Evolutionary conservation across 768 basidiomycete genomes (phyloP).

Genomic region (Ramaria sp.): DNA sequence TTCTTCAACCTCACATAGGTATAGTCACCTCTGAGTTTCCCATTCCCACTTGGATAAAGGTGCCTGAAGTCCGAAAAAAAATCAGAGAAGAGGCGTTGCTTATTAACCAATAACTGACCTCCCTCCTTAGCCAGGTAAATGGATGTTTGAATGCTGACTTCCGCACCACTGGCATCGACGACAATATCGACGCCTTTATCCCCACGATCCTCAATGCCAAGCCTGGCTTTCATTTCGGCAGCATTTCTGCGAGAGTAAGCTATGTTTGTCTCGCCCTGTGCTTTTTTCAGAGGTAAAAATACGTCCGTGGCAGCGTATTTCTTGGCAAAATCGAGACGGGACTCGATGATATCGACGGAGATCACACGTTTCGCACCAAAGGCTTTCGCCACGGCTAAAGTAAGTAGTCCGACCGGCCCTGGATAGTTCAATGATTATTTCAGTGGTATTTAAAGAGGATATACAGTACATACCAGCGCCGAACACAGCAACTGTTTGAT

Average conservation of each 20-base stretch:
- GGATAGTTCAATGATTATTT: slow-evolving; percentile 15
- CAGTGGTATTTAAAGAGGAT: not conserved
- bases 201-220: slow-evolving; percentile 66
- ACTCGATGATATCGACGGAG: slow-evolving; percentile 68
- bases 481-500: slow-evolving; percentile 72
- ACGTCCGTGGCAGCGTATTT: slow-evolving; percentile 72
- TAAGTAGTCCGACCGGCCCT: slow-evolving; percentile 76
- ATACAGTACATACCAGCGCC: slow-evolving; percentile 36
- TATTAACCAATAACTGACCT: slow-evolving; percentile 24
- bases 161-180: slow-evolving; percentile 87
- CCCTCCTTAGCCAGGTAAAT: slow-evolving; percentile 65
- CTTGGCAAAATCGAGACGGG: slow-evolving; percentile 80
- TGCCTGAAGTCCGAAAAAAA: slow-evolving; percentile 14
- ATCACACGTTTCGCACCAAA: slow-evolving; percentile 78
- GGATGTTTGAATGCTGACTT: slow-evolving; percentile 84
- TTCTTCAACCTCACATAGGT: slow-evolving; percentile 32
- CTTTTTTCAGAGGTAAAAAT: slow-evolving; percentile 49
- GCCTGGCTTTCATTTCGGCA: slow-evolving; percentile 45
- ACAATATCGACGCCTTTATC: slow-evolving; percentile 68
- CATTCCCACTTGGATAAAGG: slow-evolving; percentile 63
- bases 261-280: slow-evolving; percentile 53
- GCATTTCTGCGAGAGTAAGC: slow-evolving; percentile 70
- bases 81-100: not conserved
- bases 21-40: slow-evolving; percentile 67
- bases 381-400: slow-evolving; percentile 94